Base-by-base conservation (phyloP, 306 rosid genomes). In the Senna siamea region DNA sequence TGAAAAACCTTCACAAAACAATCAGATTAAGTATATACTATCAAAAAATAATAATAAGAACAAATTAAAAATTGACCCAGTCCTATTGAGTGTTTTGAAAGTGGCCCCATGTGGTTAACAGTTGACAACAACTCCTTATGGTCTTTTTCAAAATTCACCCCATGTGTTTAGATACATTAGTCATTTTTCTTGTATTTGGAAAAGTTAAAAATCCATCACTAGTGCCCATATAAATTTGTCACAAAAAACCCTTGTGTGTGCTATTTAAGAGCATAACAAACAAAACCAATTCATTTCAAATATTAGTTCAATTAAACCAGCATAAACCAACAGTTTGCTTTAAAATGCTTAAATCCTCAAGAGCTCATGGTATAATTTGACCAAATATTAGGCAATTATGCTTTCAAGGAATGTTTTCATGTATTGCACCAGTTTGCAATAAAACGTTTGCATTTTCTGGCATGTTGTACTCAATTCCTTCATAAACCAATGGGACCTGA, bases 21-120 rank as follows among this genome's bases (percentile, higher is more conserved):
- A 23, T 34, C 57, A 17, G 7, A 32, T 8, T 15, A 66, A 19
- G 34, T 35, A 35, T 66, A 52, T 26, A 71, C 41, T 73, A 66
- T 51, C 40, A n/a, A 72, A 20, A 47, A 12, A 50, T n/a, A 51
- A 30, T 68, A 43, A 71, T 43, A 59, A 59, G 57, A 35, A 67
- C 17, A 76, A 35, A 46, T 34, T 55, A 67, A 22, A 22, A 20
- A 28, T 47, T 34, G 13, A 47, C 28, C 48, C 48, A 51, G 12
- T 30, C 18, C 48, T 15, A 72, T 72, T 32, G 19, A 10, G 52
- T n/a, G 15, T 22, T 62, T 62, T 5, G 20, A 63, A 52, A 53
- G 47, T 54, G 66, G 22, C 37, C 30, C 32, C 70, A 50, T 32
- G 62, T 26, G 55, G 63, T 62, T 14, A 19, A 23, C 1, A 2